A percentile compares a stretch with the other conserved stretches of the same genome.
These are phyloP conservation scores for Lachancea lanzarotensis DNA, from an alignment of 805 yeast genomes.

Conservation along the genomic window DNA sequence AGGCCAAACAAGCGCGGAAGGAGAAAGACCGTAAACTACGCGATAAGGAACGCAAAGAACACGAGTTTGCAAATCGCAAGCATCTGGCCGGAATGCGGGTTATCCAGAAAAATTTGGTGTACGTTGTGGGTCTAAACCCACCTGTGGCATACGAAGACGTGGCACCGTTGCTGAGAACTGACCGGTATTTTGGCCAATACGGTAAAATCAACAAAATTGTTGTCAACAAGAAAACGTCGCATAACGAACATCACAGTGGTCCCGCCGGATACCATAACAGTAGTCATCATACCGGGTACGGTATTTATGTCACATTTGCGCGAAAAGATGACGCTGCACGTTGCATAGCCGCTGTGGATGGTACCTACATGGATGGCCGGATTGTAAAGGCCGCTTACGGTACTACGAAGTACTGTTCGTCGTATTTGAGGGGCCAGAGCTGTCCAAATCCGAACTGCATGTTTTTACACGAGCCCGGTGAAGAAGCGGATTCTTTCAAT, in stretches of 20 bases:
- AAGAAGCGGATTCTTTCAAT: constrained; percentile 95
- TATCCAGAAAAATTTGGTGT: constrained; percentile 94
- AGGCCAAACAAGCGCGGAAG: constrained; percentile 68
- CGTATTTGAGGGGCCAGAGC: constrained; percentile 86
- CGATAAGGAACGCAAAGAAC: constrained; percentile 88
- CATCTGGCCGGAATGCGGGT: constrained; percentile 96
- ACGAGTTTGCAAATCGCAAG: constrained; percentile 72
- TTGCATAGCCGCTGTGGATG: constrained; percentile 88
- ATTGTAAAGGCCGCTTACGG: constrained; percentile 93
- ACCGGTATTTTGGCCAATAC: constrained; percentile 95
- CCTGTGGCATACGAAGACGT: constrained; percentile 74
- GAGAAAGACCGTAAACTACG: constrained; percentile 78
- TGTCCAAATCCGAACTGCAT: constrained; percentile 98
- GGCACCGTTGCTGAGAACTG: constrained; percentile 74
- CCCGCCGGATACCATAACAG: constrained; percentile 6
- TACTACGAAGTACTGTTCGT: constrained; percentile 96
- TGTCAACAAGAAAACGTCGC: constrained; percentile 67
- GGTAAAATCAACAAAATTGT: constrained; percentile 94
- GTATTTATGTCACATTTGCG: constrained; percentile 92
- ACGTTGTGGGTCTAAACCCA: constrained; percentile 87
- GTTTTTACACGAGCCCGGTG: constrained; percentile 99
- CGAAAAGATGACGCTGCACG: constrained; percentile 91
- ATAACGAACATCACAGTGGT: constrained; percentile 25
- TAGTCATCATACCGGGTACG: constrained; percentile 65
- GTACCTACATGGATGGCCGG: constrained; percentile 87